Conservation (phyloP, 2,329 filamentous ascomycete species). For the Canariomyces notabilis region DNA sequence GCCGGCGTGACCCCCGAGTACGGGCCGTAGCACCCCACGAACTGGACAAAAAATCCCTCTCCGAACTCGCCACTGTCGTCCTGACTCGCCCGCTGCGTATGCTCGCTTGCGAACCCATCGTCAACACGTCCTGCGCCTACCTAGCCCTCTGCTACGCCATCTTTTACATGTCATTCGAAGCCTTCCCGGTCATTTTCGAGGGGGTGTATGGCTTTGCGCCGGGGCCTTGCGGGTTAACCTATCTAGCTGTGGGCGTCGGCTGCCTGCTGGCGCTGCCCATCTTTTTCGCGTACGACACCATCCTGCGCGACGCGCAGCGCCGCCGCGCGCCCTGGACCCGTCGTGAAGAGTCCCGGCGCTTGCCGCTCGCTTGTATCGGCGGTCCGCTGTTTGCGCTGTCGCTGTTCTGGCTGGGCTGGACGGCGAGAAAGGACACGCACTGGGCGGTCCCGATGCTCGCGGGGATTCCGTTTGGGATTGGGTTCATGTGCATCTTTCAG, state of each 20-base stretch:
- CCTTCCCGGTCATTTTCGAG: constrained; percentile 66
- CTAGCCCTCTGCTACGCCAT: constrained; percentile 64
- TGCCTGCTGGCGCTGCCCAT: constrained; percentile 53
- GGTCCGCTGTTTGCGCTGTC: constrained; percentile 57
- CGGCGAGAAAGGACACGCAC: constrained; percentile 41
- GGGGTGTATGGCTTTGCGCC: constrained; percentile 57
- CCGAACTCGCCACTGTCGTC: constrained; percentile 61
- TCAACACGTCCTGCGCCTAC: constrained; percentile 65
- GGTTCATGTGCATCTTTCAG: constrained; percentile 60
- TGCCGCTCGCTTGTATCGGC: constrained; percentile 67
- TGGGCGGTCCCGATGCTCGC: constrained; percentile 56
- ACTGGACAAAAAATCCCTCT: constrained; percentile 52
- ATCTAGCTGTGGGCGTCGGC: constrained; percentile 64
- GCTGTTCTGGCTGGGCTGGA: constrained; percentile 60
- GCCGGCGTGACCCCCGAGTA: constrained; percentile 48
- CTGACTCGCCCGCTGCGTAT: constrained; percentile 68
- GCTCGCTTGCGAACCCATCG: constrained; percentile 67
- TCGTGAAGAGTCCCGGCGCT: constrained; percentile 61
- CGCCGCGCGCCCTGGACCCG: constrained; percentile 51
- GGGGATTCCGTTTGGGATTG: constrained; percentile 57
- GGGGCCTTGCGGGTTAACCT: constrained; percentile 61
- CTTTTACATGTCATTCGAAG: constrained; percentile 70
- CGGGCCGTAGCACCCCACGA: constrained; percentile 57
- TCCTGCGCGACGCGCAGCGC: constrained; percentile 49
- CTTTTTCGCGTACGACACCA: constrained; percentile 61